phyloP scores from a whole-genome alignment of 1,139 yeast genomes.

The Trichomonascaceae sp. region DNA sequence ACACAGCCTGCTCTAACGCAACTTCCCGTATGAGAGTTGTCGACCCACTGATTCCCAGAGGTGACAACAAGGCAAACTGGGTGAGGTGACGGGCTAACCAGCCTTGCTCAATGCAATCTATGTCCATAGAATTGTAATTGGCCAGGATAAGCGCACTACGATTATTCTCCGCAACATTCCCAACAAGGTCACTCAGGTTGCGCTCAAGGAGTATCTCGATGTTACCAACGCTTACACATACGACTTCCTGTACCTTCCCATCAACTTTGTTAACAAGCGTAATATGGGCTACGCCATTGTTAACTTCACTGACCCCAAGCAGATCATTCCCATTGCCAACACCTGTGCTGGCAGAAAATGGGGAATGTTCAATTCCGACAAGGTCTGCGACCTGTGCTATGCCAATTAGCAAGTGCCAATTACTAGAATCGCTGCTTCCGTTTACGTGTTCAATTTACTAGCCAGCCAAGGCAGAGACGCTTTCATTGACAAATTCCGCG shows the following conservation, averaged over 20 bases:
- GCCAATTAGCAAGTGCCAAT: conserved; percentile 29
- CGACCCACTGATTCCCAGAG: too few relatives aligned
- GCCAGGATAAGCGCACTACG: conserved; percentile 33
- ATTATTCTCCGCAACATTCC: conserved; percentile 41
- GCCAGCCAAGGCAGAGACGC: conserved; percentile 32
- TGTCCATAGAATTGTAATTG: conserved; percentile 26
- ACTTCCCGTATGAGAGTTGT: too few relatives aligned
- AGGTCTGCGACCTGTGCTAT: conserved; percentile 36
- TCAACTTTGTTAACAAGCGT: conserved; percentile 38
- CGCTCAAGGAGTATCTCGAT: conserved; percentile 34
- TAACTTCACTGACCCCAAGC: conserved; percentile 32
- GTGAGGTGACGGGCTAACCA: conserved; percentile 14
- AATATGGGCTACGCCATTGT: conserved; percentile 43
- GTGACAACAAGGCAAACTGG: too few relatives aligned
- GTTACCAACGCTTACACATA: conserved; percentile 35
- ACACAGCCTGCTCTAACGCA: too few relatives aligned
- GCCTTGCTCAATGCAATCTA: conserved; percentile 26
- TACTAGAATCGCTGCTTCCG: not conserved
- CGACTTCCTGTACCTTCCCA: conserved; percentile 41
- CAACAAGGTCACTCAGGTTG: conserved; percentile 33
- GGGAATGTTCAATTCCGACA: conserved; percentile 35
- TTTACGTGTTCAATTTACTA: conserved; percentile 4
- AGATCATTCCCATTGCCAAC: conserved; percentile 32
- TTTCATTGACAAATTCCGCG: conserved; percentile 34
- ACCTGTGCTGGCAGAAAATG: conserved; percentile 36